phyloP scores from a whole-genome alignment of 2,329 filamentous ascomycete species.

The Cyanodermella asteris region DNA sequence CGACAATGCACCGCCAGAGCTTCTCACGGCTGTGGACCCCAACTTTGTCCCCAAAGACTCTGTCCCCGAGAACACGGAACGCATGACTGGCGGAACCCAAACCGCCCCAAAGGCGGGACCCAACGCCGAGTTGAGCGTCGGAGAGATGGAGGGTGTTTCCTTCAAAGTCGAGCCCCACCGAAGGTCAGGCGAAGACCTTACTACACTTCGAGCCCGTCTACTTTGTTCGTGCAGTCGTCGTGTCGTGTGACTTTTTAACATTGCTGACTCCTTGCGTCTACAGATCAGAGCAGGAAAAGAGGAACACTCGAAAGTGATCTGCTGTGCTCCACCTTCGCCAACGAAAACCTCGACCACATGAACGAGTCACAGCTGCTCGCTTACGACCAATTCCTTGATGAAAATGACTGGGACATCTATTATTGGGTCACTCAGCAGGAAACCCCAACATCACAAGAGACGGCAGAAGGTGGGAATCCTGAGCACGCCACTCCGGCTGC shows the following conservation, averaged over 20 bases:
- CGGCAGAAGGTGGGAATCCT: constrained; percentile 29
- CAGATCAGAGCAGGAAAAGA: constrained; percentile 91
- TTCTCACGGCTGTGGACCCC: constrained; percentile 33
- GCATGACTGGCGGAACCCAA: constrained; percentile 43
- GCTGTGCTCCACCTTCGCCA: constrained; percentile 84
- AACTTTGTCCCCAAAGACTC: constrained; percentile 37
- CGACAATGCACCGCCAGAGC: constrained; percentile 35
- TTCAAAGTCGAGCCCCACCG: constrained; percentile 84
- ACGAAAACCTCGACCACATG: constrained; percentile 56
- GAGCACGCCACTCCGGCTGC: constrained; percentile 21
- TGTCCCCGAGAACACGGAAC: constrained; percentile 38
- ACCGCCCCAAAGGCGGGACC: constrained; percentile 22
- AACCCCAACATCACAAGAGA: constrained; percentile 33
- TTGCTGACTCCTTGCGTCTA: constrained; percentile 5
- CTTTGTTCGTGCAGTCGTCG: constrained; percentile 25
- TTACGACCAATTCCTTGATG: constrained; percentile 85
- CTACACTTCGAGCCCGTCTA: constrained; percentile 75
- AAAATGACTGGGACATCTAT: constrained; percentile 99
- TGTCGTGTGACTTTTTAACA: constrained; percentile 1
- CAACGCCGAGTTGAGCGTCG: constrained; percentile 52
- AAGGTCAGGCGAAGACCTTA: constrained; percentile 58
- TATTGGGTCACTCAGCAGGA: constrained; percentile 93
- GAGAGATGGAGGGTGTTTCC: constrained; percentile 65
- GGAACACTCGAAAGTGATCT: constrained; percentile 92
- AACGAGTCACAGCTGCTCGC: constrained; percentile 48